Evolutionary conservation across 768 basidiomycete species (phyloP), one percentile per base, ranked within the genome.

Genomic region (Pleurotus sapidus): DNA sequence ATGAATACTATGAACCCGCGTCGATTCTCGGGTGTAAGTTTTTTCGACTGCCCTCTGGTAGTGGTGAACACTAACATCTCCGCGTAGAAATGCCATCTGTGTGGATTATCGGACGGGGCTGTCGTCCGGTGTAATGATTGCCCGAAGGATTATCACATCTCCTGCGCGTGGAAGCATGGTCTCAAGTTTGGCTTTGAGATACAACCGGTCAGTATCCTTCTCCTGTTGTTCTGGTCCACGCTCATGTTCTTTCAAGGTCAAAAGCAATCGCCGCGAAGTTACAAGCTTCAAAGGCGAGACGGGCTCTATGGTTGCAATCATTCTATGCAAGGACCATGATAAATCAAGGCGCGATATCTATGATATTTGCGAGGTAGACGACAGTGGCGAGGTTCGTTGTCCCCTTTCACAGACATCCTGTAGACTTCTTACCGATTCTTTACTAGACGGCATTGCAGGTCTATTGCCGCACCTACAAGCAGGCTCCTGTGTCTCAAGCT

Each of bases 171-270:
- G 91, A 82, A 79, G 54, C 77, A 85, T 40, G 89, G 89, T 0
- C 84, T 89, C 74, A 88, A 79, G 62, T 95, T 98, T 62, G 95
- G 93, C 25, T 97, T 99, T 70, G 95, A 98, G 74, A 83, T 98
- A 40, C 88, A 89, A 64, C 81, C 88, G 37, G 93, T 90, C 62
- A 66, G 88, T 72, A 15, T 1, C 39, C 8, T 30, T 34, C 30
- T 8, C 30, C 11, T 25, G 25, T 20, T 39, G 15, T 12, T 27
- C 20, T 7, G 23, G n/a, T 40, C 45, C 24, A 39, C 38, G 50
- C 30, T 27, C 30, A 34, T 11, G 40, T 18, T 47, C 46, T 17
- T n/a, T 18, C 39, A 27, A 94, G 93, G 86, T 90, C 9, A 93
- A 93, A 72, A 83, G 83, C 53, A 89, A 84, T 59, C 80, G 89